phyloP scores from a whole-genome alignment of 345 rosid genomes.

The Xanthoceras sorbifolium region DNA sequence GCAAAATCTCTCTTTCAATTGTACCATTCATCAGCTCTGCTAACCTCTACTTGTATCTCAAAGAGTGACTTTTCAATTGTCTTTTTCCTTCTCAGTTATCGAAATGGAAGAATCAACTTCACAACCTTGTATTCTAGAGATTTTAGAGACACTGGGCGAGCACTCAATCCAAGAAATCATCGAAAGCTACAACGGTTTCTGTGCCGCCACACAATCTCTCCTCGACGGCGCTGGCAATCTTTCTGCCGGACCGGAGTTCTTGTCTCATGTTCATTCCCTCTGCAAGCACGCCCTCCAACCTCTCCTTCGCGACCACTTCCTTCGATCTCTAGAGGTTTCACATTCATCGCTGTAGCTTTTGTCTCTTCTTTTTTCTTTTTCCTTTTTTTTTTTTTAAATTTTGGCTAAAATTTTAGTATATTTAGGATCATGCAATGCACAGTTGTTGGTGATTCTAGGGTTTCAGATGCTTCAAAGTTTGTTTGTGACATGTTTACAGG shows the following conservation, averaged over 20 bases:
- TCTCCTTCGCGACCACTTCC: constrained; percentile 75
- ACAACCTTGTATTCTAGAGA: constrained; percentile 42
- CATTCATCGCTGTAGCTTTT: not conserved
- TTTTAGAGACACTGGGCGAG: constrained; percentile 52
- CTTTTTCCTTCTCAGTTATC: not conserved
- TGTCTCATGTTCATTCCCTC: constrained; percentile 55
- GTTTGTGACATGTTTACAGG: constrained; percentile 41
- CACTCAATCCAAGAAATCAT: constrained; percentile 57
- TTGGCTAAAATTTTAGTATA: not conserved
- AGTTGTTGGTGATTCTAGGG: not conserved
- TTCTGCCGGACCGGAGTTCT: constrained; percentile 46
- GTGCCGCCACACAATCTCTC: constrained; percentile 56
- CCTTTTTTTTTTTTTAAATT: too few relatives aligned
- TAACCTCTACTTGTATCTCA: not conserved
- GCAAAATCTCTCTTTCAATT: constrained; percentile 2
- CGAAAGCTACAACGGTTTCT: constrained; percentile 60
- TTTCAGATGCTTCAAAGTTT: not conserved
- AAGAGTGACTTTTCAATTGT: not conserved
- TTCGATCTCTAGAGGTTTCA: constrained; percentile 66
- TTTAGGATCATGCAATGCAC: not conserved
- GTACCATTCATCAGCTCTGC: not conserved
- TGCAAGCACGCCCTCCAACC: constrained; percentile 71
- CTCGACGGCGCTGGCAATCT: constrained; percentile 46
- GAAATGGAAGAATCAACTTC: constrained; percentile 51
- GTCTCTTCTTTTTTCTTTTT: not conserved